Base-by-base conservation (phyloP, 2,329 filamentous ascomycete genomes). In the Fusarium sp. region DNA sequence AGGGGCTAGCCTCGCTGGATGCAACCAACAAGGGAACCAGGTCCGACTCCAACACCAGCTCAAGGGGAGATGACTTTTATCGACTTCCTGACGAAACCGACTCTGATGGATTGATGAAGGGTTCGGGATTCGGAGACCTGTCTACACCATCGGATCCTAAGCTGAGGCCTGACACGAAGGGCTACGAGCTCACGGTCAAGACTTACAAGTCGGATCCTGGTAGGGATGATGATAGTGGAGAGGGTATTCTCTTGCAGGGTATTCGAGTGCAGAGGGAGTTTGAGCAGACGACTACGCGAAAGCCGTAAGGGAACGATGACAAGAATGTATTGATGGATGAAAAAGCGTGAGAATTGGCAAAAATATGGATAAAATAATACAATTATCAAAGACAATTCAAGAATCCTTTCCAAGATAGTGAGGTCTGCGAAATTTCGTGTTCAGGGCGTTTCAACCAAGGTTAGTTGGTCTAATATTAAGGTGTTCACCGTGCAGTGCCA, bases 221-320 rank as follows among this genome's bases (percentile, higher is more conserved):
- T 6, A 71, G 71, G 6, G 75, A 75, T 2, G 77, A 79, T 29
- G 75, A 75, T 2, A 78, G 78, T n/a, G 81, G 79, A 2, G 82
- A 85, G 27, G 83, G 83, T 22, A 80, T 84, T 29, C 82, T 83
- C 1, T 65, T 85, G 40, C 80, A 83, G 40, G 79, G 80, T 1
- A 85, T 85, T 11, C 70, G 80, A n/a, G 81, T 85, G 4, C 75
- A 83, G 2, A 84, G 57, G 16, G 80, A 83, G 11, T 81, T 85
- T 62, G 75, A 78, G 31, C 81, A 77, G 24, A 79, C 79, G 11
- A 79, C 70, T 33, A 69, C 53, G 38, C 67, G 44, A 6, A 69
- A 38, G 9, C 40, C 17, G 42, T 53, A 27, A 10, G 11, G 11
- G 46, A 31, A 5, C 10, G 14, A 22, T 16, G 8, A 36, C 2